These are phyloP conservation scores for Circinella minor DNA, from an alignment of 371 early-diverging fungal species.

Conservation along the genomic window DNA sequence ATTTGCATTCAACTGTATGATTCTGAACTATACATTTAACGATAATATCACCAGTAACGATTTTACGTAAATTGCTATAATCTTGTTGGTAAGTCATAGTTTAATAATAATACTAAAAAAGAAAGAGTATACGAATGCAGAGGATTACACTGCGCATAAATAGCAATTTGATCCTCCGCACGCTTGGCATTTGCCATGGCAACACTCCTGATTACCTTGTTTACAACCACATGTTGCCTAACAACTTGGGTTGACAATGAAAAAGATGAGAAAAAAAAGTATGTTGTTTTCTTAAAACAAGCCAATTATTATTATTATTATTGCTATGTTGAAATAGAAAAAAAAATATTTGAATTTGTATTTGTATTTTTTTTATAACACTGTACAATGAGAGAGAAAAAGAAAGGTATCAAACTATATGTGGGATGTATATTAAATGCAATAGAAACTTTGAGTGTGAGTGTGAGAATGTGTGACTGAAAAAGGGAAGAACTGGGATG, in stretches of 20 bases:
- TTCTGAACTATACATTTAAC: slow-evolving; percentile 40
- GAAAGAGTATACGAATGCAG: not conserved
- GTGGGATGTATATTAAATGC: not conserved
- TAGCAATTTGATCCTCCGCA: no score
- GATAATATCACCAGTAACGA: slow-evolving; percentile 50
- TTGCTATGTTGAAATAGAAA: no score
- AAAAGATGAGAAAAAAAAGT: no score
- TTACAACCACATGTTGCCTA: no score
- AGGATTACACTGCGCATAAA: not conserved
- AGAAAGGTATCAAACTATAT: slow-evolving; percentile 4
- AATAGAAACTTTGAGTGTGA: not conserved
- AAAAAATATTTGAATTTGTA: no score
- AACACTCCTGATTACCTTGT: no score
- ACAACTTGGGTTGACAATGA: no score
- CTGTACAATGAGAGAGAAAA: not conserved
- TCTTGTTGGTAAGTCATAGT: slow-evolving; percentile 17
- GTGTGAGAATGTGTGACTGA: no score
- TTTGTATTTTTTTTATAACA: not conserved
- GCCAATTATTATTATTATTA: no score
- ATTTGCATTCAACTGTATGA: not conserved
- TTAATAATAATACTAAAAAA: not conserved
- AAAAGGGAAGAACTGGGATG: no score
- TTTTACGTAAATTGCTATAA: slow-evolving; percentile 46
- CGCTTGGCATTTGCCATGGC: no score
- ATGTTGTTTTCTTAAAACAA: no score